Evolutionary conservation across 345 rosid genomes (phyloP).

Genomic region (Linum lewisii): DNA sequence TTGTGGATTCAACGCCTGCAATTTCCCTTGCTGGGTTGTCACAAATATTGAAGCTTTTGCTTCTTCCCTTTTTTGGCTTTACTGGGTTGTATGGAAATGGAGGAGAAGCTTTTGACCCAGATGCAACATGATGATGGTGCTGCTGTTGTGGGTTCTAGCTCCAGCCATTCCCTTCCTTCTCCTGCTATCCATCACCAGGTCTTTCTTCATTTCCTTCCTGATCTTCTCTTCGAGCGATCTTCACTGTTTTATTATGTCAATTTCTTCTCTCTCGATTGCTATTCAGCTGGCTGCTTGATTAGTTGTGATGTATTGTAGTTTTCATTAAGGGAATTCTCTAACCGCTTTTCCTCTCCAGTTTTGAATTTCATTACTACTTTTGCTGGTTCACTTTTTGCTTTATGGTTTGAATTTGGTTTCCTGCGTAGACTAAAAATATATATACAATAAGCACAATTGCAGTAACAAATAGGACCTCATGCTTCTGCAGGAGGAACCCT

Average conservation of each 20-base stretch:
- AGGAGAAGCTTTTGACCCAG: constrained; percentile 18
- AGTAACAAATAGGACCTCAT: too few relatives aligned
- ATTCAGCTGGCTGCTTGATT: background rate
- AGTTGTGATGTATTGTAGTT: background rate
- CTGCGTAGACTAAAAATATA: too few relatives aligned
- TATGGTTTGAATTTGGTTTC: background rate
- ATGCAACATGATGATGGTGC: constrained; percentile 1
- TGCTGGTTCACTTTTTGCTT: background rate
- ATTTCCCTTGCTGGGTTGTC: background rate
- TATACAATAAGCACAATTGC: background rate
- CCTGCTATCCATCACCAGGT: constrained; percentile 18
- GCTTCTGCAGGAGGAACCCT: constrained; percentile 32
- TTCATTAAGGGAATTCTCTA: too few relatives aligned
- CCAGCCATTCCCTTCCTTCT: constrained; percentile 11
- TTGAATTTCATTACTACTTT: background rate
- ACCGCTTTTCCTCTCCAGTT: too few relatives aligned
- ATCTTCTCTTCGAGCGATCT: too few relatives aligned
- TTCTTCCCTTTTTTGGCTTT: constrained; percentile 8
- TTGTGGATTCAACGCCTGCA: background rate
- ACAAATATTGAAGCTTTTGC: background rate
- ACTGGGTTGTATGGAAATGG: constrained; percentile 18
- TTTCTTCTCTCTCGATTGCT: background rate
- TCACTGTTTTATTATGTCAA: background rate
- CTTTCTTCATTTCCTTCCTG: background rate
- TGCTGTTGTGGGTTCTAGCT: constrained; percentile 15